Base-by-base conservation (phyloP, 306 rosid genomes). In the Acacia melanoxylon region DNA sequence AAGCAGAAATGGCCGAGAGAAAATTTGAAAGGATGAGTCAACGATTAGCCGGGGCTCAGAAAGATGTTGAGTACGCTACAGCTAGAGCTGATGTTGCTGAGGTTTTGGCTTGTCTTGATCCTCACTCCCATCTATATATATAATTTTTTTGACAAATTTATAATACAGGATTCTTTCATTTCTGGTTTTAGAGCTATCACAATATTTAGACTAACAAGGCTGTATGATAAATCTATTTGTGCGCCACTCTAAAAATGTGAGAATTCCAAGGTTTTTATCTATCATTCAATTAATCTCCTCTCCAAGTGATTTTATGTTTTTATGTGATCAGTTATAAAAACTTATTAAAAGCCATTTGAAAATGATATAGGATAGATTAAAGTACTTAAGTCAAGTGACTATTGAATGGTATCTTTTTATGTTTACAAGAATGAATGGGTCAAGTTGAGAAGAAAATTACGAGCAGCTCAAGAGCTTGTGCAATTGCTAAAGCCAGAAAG, bases 1-100 rank as follows among this genome's bases (percentile, higher is more conserved):
- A 40, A 22, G 73, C 73, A 40, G 29, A 68, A 40, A 68, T 37
- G 48, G 48, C 27, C 24, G 35, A 35, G 72, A 67, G 72, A 35
- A 68, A 68, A 40, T 0, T 68, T 68, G 73, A 40, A 40, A 41
- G 44, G 49, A 68, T 68, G 13, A 41, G 16, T 20, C 73, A 54
- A 54, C 25, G 61, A 54, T 6, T 54, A 54, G 61, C 4, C 0
- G 25, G 6, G 61, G 61, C 61, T 20, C 61, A 54, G 20, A 54
- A 54, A 54, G 25, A 41, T 69, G 29, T 42, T 41, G 40, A 41
- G 10, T 41, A 42, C 41, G 35, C 74, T n/a, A n/a, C 49, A 69
- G 9, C 52, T 22, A 69, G 74, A 69, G 52, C 33, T n/a, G 33
- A 69, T 42, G 33, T 69, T 42, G 74, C 52, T n/a, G 74, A 70